These are phyloP conservation scores for Blastomyces percursus DNA, from an alignment of 2,329 filamentous ascomycete species.

Conservation along the genomic window DNA sequence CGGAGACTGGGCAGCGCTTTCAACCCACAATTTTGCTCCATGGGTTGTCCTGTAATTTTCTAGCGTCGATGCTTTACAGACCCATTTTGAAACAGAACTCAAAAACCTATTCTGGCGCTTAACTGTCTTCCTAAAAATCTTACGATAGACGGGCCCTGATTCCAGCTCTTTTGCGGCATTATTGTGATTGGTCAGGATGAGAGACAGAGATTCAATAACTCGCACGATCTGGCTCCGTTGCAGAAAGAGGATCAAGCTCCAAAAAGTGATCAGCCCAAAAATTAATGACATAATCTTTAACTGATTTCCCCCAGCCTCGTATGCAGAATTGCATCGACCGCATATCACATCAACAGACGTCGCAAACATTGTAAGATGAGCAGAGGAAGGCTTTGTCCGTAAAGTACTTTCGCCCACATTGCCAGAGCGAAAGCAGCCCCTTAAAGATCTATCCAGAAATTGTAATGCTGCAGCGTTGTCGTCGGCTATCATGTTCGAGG, in stretches of 20 bases:
- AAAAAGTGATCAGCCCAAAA: neutral
- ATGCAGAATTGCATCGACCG: neutral
- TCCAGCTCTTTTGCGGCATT: neutral
- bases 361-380: neutral
- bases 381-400: neutral
- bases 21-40: neutral
- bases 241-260: neutral
- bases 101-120: neutral
- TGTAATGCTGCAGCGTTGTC: neutral
- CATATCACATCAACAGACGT: neutral
- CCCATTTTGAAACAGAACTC: neutral
- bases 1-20: neutral
- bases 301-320: neutral
- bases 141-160: neutral
- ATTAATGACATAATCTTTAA: neutral
- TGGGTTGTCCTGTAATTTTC: neutral
- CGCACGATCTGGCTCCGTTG: neutral
- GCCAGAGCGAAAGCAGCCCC: neutral
- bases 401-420: neutral
- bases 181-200: neutral
- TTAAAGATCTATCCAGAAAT: constrained; percentile 1
- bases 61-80: neutral
- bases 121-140: neutral
- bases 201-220: neutral
- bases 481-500: neutral